These are phyloP conservation scores for Paramecium tetraurelia DNA, from an alignment of 73 alveolate species.

Conservation along the genomic window DNA sequence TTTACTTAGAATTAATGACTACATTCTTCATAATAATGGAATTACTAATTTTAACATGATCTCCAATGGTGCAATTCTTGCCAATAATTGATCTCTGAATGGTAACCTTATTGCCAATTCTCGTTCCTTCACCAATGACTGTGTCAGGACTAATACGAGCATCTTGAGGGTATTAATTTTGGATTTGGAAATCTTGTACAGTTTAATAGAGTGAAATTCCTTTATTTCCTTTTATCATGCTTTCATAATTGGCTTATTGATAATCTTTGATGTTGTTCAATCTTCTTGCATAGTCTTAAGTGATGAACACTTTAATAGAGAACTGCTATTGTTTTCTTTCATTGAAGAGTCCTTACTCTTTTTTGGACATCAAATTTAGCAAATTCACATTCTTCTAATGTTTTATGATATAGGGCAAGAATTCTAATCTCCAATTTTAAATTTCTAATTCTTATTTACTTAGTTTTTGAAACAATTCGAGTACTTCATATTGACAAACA, in stretches of 20 bases:
- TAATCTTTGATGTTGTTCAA: constrained; percentile 54
- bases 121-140: constrained; percentile 33
- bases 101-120: constrained; percentile 19
- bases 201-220: not conserved
- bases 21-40: constrained; percentile 51
- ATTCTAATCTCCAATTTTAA: constrained; percentile 26
- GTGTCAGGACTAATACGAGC: constrained; percentile 8
- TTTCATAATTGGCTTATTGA: constrained; percentile 46
- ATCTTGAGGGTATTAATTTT: not conserved
- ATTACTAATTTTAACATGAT: constrained; percentile 54
- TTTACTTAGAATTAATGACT: constrained; percentile 45
- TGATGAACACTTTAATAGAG: constrained; percentile 15
- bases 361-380: not conserved
- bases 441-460: not conserved
- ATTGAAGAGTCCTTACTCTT: not conserved
- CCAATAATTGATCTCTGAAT: constrained; percentile 55
- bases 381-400: constrained; percentile 28
- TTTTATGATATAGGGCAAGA: constrained; percentile 14
- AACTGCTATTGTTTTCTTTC: constrained; percentile 11
- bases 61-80: constrained; percentile 48
- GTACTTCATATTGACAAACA: constrained; percentile 21
- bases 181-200: not conserved
- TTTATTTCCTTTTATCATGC: constrained; percentile 40
- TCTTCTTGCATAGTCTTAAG: constrained; percentile 52
- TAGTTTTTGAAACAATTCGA: not conserved